A percentile compares a stretch with the other conserved stretches of the same genome.
Evolutionary conservation across 2,329 filamentous ascomycete genomes (phyloP).

Genomic region (Xylaria sp.): DNA sequence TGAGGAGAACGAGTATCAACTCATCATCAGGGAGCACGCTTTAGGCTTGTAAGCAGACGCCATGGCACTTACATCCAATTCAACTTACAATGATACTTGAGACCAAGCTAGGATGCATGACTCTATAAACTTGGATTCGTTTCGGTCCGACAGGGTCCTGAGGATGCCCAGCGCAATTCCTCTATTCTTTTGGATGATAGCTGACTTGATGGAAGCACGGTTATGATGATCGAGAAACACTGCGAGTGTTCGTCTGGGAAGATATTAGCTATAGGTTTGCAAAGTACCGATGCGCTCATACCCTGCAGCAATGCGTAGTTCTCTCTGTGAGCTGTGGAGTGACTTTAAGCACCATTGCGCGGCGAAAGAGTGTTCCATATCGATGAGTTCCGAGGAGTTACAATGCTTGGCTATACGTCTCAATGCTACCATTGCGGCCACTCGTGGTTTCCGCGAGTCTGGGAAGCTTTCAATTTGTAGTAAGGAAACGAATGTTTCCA

Average conservation of each 20-base stretch:
- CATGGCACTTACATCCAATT: not conserved
- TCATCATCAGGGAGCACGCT: slow-evolving; percentile 79
- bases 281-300: slow-evolving; percentile 46
- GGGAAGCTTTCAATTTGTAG: slow-evolving; percentile 53
- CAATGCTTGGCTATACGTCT: slow-evolving; percentile 73
- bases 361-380: slow-evolving; percentile 69
- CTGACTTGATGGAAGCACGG: slow-evolving; percentile 40
- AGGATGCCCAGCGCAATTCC: slow-evolving; percentile 73
- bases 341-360: slow-evolving; percentile 84
- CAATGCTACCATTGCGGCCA: slow-evolving; percentile 74
- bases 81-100: slow-evolving; percentile 72
- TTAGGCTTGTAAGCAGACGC: slow-evolving; percentile 11
- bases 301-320: slow-evolving; percentile 82
- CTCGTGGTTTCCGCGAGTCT: slow-evolving; percentile 64
- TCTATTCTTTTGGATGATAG: slow-evolving; percentile 66
- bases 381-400: slow-evolving; percentile 61
- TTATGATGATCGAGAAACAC: slow-evolving; percentile 65
- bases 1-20: slow-evolving; percentile 82
- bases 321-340: slow-evolving; percentile 81
- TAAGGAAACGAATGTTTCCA: slow-evolving; percentile 54
- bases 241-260: slow-evolving; percentile 63
- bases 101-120: slow-evolving; percentile 86
- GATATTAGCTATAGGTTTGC: slow-evolving; percentile 27
- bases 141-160: slow-evolving; percentile 72
- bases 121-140: slow-evolving; percentile 73